Evolutionary conservation across 371 early-diverging fungal species (phyloP), one percentile per base, ranked within the genome.

Genomic region (Mortierella polycephala): DNA sequence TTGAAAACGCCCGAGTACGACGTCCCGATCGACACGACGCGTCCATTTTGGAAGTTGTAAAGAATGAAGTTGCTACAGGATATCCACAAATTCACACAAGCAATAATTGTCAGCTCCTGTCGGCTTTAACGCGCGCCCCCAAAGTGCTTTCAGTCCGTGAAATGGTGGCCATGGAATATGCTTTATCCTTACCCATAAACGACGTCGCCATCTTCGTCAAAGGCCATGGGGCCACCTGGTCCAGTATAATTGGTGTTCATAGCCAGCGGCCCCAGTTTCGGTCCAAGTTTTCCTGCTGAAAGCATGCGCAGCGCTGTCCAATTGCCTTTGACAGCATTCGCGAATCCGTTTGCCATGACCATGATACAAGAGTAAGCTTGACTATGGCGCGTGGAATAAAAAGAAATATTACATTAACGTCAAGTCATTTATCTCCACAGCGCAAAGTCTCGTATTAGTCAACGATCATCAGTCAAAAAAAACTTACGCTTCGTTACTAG

Each of bases 181-280:
- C 44, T 2, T 8, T 46, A 23, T 20, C 21, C 40, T 58, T 71
- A 64, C 71, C 88, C 86, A n/a, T 83, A 81, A 37, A 86, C 82
- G 16, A 87, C 64, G 71, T 89, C 89, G 0, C 89, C 89, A 57
- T 75, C 82, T 0, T 84, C 72, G 52, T 87, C 88, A 71, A 84
- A 85, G 0, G 74, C 60, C 85, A 89, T 86, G 6, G 86, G 85
- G 0, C 89, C 88, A 65, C 87, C 85, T 8, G 89, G 89, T 0
- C 89, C 87, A 7, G 85, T 84, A 69, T 89, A 89, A 45, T 86
- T 86, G 6, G 85, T 81, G 71, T 89, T 87, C 72, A 89, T 85
- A 16, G 82, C 81, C 14, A 69, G 52, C 7, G 89, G 88, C 37
- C 62, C 56, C 63, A 89, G 71, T 40, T 82, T 83, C 18, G 81